Percentiles rank a stretch among this genome's conserved stretches.
phyloP scores from a whole-genome alignment of 768 basidiomycete species.

The Leccinum aurantiacum region DNA sequence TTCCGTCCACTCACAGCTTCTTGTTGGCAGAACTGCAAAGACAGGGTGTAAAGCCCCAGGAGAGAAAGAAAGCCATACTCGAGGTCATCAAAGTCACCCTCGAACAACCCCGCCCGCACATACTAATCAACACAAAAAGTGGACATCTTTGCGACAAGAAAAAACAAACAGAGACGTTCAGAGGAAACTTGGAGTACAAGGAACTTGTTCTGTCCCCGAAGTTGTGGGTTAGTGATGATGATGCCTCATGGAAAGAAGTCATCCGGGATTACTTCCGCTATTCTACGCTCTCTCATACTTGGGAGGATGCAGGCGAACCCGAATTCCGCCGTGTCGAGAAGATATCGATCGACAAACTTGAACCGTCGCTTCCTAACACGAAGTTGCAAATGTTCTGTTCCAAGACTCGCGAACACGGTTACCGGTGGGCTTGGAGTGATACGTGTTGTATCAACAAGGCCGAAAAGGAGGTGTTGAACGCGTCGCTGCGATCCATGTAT shows the following conservation, averaged over 20 bases:
- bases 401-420: slow-evolving; percentile 16
- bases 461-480: slow-evolving; percentile 10
- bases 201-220: slow-evolving; percentile 19
- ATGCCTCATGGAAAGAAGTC: background rate
- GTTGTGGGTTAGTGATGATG: background rate
- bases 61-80: too few relatives aligned
- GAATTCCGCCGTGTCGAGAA: slow-evolving; percentile 15
- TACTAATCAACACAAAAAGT: slow-evolving; percentile 9
- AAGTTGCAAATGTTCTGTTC: slow-evolving; percentile 22
- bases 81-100: too few relatives aligned
- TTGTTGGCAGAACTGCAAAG: too few relatives aligned
- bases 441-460: too few relatives aligned
- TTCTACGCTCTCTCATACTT: slow-evolving; percentile 26
- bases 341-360: slow-evolving; percentile 10
- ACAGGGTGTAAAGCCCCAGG: too few relatives aligned
- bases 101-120: too few relatives aligned
- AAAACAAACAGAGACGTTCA: slow-evolving; percentile 6
- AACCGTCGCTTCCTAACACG: slow-evolving; percentile 4
- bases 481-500: slow-evolving; percentile 30
- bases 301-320: slow-evolving; percentile 19
- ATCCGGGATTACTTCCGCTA: slow-evolving; percentile 19
- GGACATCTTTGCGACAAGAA: slow-evolving; percentile 17
- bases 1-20: too few relatives aligned
- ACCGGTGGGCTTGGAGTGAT: slow-evolving; percentile 24
- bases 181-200: slow-evolving; percentile 12